phyloP scores from a whole-genome alignment of 164 flowering plant species.

The Dillenia suffruticosa region DNA sequence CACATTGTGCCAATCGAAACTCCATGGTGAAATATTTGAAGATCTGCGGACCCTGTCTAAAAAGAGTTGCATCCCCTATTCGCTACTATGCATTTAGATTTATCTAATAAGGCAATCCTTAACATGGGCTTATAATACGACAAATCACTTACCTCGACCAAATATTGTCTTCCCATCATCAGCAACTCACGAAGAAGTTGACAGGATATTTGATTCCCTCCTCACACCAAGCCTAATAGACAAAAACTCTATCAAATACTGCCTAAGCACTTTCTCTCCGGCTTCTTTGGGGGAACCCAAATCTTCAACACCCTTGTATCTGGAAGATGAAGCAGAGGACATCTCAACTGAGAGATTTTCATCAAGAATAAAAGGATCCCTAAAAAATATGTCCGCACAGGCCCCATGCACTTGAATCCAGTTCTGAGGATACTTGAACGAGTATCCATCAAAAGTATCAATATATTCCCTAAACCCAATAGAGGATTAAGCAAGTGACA shows the following conservation, averaged over 20 bases:
- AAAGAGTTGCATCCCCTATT: neutral
- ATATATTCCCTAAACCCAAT: slow-evolving; percentile 71
- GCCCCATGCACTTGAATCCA: slow-evolving; percentile 96
- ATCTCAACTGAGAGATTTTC: slow-evolving; percentile 84
- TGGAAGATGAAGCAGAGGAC: slow-evolving; percentile 94
- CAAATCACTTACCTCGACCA: slow-evolving; percentile 62
- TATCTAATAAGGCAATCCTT: neutral
- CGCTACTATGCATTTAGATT: neutral
- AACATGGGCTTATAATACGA: neutral
- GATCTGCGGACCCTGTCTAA: too few species aligned
- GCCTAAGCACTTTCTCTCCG: slow-evolving; percentile 75
- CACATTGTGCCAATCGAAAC: too few species aligned
- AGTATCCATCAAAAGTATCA: slow-evolving; percentile 90
- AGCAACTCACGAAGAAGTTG: slow-evolving; percentile 79
- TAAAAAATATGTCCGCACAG: slow-evolving; percentile 82
- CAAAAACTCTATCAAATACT: slow-evolving; percentile 96
- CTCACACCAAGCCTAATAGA: slow-evolving; percentile 95
- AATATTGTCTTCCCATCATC: slow-evolving; percentile 89
- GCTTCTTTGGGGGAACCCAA: slow-evolving; percentile 88
- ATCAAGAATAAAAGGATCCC: slow-evolving; percentile 93
- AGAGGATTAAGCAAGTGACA: slow-evolving; percentile 44
- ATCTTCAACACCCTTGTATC: slow-evolving; percentile 80
- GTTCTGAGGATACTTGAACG: slow-evolving; percentile 76
- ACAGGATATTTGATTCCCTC: slow-evolving; percentile 71
- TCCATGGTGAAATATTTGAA: too few species aligned